Evolutionary conservation across 2,329 filamentous ascomycete species (phyloP).

Genomic region (Cordyceps cateniannulata): DNA sequence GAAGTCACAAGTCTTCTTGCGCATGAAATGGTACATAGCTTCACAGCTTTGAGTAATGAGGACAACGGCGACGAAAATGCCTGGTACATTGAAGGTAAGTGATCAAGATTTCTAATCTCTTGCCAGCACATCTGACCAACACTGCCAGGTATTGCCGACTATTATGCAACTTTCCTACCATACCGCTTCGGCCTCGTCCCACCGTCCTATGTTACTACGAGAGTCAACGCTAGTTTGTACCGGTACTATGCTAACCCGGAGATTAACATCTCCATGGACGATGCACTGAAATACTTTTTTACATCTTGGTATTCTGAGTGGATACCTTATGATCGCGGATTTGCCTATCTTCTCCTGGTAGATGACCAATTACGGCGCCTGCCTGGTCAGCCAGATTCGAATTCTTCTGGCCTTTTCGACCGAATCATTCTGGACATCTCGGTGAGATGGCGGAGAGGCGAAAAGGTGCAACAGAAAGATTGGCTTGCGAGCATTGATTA

Average conservation of each 20-base stretch:
- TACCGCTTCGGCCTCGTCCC: slow-evolving; percentile 15
- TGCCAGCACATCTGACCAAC: background rate
- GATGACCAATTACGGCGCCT: slow-evolving; percentile 9
- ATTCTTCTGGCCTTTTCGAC: slow-evolving; percentile 2
- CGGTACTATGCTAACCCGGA: slow-evolving; percentile 15
- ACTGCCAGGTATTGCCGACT: slow-evolving; percentile 12
- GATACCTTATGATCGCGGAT: slow-evolving; percentile 10
- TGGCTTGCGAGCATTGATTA: slow-evolving; percentile 3
- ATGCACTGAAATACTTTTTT: slow-evolving; percentile 11
- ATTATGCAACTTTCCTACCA: slow-evolving; percentile 13
- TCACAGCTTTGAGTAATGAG: slow-evolving; percentile 7
- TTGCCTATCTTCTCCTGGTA: slow-evolving; percentile 6
- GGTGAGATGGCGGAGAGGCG: background rate
- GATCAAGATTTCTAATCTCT: background rate
- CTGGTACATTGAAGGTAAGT: slow-evolving; percentile 15
- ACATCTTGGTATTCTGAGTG: slow-evolving; percentile 15
- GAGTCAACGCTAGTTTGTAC: slow-evolving; percentile 11
- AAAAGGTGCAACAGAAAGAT: slow-evolving; percentile 5
- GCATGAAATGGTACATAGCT: slow-evolving; percentile 17
- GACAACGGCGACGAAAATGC: slow-evolving; percentile 14
- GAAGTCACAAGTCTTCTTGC: slow-evolving; percentile 9
- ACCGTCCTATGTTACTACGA: slow-evolving; percentile 10
- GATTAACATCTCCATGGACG: slow-evolving; percentile 5
- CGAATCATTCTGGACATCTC: background rate
- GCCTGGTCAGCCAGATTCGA: background rate